phyloP scores from a whole-genome alignment of 345 rosid species.

The Litchi chinensis region DNA sequence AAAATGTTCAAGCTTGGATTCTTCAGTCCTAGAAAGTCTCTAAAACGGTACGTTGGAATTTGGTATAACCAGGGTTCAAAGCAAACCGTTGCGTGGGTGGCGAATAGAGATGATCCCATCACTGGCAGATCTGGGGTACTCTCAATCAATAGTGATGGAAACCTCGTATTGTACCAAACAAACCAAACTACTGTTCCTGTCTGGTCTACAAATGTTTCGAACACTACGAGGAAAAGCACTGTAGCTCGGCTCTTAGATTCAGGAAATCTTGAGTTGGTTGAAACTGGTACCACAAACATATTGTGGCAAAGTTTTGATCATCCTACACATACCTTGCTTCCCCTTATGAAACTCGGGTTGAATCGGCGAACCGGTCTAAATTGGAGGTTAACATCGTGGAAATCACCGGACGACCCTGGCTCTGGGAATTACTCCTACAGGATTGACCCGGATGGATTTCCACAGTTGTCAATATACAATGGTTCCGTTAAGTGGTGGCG shows the following conservation, averaged over 20 bases:
- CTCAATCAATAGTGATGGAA: no score
- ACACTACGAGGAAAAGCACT: no score
- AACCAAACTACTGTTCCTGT: no score
- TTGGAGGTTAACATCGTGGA: conserved; percentile 55
- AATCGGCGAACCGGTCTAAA: conserved; percentile 35
- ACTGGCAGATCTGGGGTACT: no score
- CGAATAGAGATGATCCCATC: conserved; percentile 68
- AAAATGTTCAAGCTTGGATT: conserved; percentile 60
- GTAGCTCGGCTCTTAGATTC: conserved; percentile 55
- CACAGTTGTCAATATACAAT: conserved; percentile 52
- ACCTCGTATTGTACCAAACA: no score
- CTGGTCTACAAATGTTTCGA: no score
- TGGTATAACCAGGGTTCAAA: conserved; percentile 61
- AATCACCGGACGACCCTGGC: conserved; percentile 49
- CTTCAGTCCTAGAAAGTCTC: conserved; percentile 54
- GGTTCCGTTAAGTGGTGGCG: conserved; percentile 45
- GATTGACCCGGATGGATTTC: conserved; percentile 46
- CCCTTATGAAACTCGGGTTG: conserved; percentile 69
- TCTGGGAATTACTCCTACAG: conserved; percentile 44
- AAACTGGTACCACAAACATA: conserved; percentile 22
- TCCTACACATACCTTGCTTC: conserved; percentile 62
- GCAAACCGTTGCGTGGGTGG: conserved; percentile 73
- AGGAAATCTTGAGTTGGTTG: conserved; percentile 62
- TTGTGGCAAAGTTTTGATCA: conserved; percentile 78
- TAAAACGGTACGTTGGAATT: conserved; percentile 61